Base-by-base conservation (phyloP, 2,329 filamentous ascomycete genomes). In the Pestalotiopsis sp. region DNA sequence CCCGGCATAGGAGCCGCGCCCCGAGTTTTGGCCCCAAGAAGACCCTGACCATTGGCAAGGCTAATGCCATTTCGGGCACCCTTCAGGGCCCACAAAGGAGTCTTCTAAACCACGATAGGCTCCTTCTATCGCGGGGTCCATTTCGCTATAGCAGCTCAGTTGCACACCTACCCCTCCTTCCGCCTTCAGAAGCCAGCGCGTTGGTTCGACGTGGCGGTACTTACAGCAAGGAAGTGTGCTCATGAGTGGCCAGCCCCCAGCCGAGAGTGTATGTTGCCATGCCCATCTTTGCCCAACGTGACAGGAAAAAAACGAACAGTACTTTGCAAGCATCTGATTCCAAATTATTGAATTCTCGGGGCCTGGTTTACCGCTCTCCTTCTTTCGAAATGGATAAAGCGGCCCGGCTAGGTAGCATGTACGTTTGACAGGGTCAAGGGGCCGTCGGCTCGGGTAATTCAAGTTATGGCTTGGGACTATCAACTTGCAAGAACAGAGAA, bases 181-280 rank as follows among this genome's bases (percentile, higher is more conserved):
- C 62, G 14, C n/a, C 62, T 65, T 65, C 40, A 65, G 62, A 17
- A 65, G 48, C n/a, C 60, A 38, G 38, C 20, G 62, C 62, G 62
- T 65, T 56, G n/a, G 48, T 17, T 24, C 44, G n/a, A n/a, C 40
- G 14, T 20, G 39, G 40, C 35, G 35, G 62, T 65, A 65, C 62
- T 65, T 65, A 65, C 39, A 65, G 62, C 62, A 65, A 56, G 62
- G 62, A 61, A 61, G 58, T 26, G 9, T 26, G 13, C 20, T 14
- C 11, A n/a, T 24, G 57, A 39, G 35, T 35, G 35, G 10, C 26
- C 58, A 20, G 30, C 13, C 17, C 24, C 24, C 14, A 58, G 22
- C 14, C 26, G 22, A 22, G 11, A 57, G n/a, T 22, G n/a, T 26
- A 20, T 57, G 22, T 17, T 52, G 44, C 44, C 44, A 52, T 52